A percentile compares a stretch with the other conserved stretches of the same genome.
Conservation (phyloP, 202 grass and related monocot genomes). For the Schoenoplectus tabernaemontani region DNA sequence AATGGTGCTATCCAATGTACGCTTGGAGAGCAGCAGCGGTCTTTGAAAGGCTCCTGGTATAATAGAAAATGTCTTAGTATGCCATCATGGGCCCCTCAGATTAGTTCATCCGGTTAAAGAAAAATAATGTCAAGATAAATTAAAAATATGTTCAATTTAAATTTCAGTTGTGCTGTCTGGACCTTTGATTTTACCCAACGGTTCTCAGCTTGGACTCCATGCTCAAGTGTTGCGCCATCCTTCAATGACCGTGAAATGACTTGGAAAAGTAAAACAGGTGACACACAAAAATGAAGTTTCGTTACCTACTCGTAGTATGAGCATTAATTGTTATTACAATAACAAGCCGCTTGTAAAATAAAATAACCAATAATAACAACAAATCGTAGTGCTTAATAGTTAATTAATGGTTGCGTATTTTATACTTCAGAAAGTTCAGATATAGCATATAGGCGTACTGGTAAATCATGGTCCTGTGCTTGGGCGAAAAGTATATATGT, state of each 20-base stretch:
- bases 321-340: neutral
- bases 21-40: neutral
- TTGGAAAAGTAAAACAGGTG: neutral
- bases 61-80: neutral
- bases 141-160: neutral
- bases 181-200: neutral
- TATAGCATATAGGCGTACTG: neutral
- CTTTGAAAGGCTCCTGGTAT: neutral
- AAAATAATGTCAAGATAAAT: neutral
- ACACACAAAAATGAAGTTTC: neutral
- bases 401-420: neutral
- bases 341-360: neutral
- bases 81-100: neutral
- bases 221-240: neutral
- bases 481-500: neutral
- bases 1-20: neutral
- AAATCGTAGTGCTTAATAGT: neutral
- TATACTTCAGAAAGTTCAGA: neutral
- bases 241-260: neutral
- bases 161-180: neutral
- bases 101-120: neutral
- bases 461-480: neutral
- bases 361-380: neutral
- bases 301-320: neutral
- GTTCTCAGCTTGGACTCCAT: neutral